These are phyloP conservation scores for Carex cristatella DNA, from an alignment of 176 grass and related monocot genomes.

Conservation along the genomic window DNA sequence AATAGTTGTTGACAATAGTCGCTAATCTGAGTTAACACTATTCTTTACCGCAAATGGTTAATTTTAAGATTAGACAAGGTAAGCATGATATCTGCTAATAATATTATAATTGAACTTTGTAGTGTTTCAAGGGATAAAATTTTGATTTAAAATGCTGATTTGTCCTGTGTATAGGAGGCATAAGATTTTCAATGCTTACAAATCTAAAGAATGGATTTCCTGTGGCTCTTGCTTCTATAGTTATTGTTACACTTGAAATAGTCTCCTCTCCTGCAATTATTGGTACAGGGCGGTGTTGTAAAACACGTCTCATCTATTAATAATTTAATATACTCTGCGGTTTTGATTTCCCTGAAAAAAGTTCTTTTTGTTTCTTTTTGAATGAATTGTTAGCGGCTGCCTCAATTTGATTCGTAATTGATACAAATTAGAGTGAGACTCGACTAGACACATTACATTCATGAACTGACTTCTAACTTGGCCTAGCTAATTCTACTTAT, in stretches of 20 bases:
- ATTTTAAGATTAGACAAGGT: background rate
- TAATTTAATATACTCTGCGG: too few species aligned
- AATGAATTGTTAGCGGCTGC: too few species aligned
- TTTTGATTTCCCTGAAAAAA: too few species aligned
- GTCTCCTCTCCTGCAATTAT: background rate
- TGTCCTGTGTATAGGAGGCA: conserved; percentile 5
- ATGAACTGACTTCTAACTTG: too few species aligned
- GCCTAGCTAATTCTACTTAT: too few species aligned
- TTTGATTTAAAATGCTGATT: conserved; percentile 8
- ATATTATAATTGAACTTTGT: conserved; percentile 10
- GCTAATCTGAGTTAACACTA: too few species aligned
- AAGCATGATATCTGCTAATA: background rate
- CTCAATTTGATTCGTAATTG: too few species aligned
- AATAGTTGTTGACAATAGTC: too few species aligned
- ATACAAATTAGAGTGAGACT: too few species aligned
- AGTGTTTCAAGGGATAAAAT: background rate
- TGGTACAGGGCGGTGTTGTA: background rate
- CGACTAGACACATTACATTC: too few species aligned
- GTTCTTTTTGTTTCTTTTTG: too few species aligned
- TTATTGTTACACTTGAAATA: background rate
- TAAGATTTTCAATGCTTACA: background rate
- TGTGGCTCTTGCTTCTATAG: background rate
- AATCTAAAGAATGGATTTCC: background rate
- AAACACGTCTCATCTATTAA: too few species aligned
- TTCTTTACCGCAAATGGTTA: background rate